Conservation (phyloP, 2,329 filamentous ascomycete species). For the Ophiocordyceps camponoti-floridani region DNA sequence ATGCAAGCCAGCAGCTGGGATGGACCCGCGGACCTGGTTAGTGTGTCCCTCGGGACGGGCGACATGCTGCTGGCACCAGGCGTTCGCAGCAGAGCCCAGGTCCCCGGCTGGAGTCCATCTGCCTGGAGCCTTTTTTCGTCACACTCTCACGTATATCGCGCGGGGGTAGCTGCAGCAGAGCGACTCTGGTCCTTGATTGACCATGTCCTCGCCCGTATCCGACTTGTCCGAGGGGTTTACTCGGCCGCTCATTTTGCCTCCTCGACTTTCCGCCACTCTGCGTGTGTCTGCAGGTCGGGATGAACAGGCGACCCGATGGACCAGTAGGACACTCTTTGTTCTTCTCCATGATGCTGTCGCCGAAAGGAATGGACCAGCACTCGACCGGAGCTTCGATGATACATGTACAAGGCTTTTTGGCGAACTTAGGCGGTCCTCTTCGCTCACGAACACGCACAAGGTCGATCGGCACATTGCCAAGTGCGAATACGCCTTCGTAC, state of each 20-base stretch:
- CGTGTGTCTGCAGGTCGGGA: neutral
- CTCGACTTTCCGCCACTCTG: too few relatives aligned
- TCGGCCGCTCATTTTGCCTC: too few relatives aligned
- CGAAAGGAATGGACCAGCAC: too few relatives aligned
- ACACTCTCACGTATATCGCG: neutral
- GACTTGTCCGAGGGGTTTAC: conserved; percentile 2
- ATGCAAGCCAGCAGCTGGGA: conserved; percentile 1
- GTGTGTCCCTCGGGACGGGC: neutral
- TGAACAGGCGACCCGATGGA: neutral
- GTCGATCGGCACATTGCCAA: too few relatives aligned
- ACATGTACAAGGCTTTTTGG: neutral
- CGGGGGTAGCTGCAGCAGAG: conserved; percentile 1
- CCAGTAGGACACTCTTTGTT: too few relatives aligned
- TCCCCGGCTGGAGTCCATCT: neutral
- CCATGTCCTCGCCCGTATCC: conserved; percentile 1
- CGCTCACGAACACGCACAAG: too few relatives aligned
- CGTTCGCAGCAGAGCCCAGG: conserved; percentile 3
- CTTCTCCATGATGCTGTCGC: too few relatives aligned
- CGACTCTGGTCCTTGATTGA: neutral
- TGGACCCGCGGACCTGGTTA: conserved; percentile 1
- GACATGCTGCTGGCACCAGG: conserved; percentile 3
- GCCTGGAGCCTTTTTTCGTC: conserved; percentile 1
- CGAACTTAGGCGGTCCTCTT: neutral
- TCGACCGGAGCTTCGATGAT: too few relatives aligned
- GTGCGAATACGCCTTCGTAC: too few relatives aligned